Conservation (phyloP, 2,329 filamentous ascomycete species). For the Phialophora tarda region DNA sequence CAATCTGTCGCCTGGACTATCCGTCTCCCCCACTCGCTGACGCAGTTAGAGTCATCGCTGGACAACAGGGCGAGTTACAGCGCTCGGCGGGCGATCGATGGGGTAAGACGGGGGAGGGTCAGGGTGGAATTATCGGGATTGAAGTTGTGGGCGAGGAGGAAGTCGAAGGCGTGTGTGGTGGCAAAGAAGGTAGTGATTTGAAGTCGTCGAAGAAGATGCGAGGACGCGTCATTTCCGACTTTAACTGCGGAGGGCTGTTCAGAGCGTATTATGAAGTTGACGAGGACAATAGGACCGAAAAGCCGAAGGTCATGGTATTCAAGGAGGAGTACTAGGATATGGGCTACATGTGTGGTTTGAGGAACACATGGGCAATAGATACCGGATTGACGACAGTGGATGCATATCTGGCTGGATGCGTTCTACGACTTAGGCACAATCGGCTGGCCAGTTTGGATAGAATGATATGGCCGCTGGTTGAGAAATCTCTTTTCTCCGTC, state of each 20-base stretch:
- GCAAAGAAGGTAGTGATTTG: not conserved
- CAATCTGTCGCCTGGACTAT: constrained; percentile 69
- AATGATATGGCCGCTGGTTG: not conserved
- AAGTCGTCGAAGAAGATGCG: constrained; percentile 33
- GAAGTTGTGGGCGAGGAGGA: constrained; percentile 47
- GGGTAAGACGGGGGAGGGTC: constrained; percentile 75
- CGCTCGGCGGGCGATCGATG: constrained; percentile 75
- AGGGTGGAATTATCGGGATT: constrained; percentile 82
- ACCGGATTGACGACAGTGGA: not conserved
- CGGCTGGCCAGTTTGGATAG: not conserved
- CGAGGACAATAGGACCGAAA: constrained; percentile 42
- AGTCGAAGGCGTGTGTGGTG: not conserved
- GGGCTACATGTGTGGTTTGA: not conserved
- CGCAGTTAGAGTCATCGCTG: constrained; percentile 70
- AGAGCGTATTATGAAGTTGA: constrained; percentile 68
- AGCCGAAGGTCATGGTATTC: constrained; percentile 53
- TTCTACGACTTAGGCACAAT: not conserved
- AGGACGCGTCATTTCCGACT: constrained; percentile 71
- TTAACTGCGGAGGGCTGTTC: constrained; percentile 89
- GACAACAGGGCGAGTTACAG: constrained; percentile 74
- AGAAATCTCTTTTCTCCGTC: not conserved
- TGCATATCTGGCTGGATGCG: not conserved
- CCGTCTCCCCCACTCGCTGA: constrained; percentile 56
- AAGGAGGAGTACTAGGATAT: constrained; percentile 45
- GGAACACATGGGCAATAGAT: not conserved